Percentiles rank a stretch among this genome's conserved stretches.
Evolutionary conservation across 108 stramenopile species (phyloP).

Genomic region (Skeletonema potamos): DNA sequence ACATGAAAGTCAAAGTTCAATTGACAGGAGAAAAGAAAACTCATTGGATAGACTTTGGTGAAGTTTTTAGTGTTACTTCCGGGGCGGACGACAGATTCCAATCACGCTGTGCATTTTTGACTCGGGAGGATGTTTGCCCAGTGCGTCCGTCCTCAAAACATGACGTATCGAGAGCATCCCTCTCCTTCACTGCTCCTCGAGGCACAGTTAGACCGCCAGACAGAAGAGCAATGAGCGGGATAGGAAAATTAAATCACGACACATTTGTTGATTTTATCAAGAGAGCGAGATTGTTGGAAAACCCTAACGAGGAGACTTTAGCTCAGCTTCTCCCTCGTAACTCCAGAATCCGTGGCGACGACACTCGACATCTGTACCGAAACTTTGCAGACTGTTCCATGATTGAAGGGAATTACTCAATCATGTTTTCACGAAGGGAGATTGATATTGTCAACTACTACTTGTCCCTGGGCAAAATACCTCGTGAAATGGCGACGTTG

Average conservation of each 20-base stretch:
- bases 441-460: constrained; percentile 7
- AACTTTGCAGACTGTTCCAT: constrained; percentile 5
- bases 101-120: background rate
- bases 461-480: background rate
- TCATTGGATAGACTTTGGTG: background rate
- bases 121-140: background rate
- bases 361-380: background rate
- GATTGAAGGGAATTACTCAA: background rate
- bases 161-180: background rate
- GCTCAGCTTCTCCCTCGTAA: background rate
- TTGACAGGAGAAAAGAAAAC: background rate
- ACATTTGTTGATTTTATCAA: background rate
- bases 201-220: background rate
- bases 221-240: background rate
- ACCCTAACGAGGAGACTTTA: background rate
- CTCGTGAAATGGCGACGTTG: background rate
- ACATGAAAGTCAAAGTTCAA: background rate
- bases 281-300: background rate
- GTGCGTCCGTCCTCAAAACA: background rate
- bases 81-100: background rate
- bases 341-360: background rate
- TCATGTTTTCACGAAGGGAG: constrained; percentile 1
- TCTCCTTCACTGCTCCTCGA: background rate
- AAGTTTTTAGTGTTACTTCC: background rate
- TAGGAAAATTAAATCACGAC: background rate